These are phyloP conservation scores for Chlorella sp. DNA, from an alignment of 139 green algal species.

Conservation along the genomic window DNA sequence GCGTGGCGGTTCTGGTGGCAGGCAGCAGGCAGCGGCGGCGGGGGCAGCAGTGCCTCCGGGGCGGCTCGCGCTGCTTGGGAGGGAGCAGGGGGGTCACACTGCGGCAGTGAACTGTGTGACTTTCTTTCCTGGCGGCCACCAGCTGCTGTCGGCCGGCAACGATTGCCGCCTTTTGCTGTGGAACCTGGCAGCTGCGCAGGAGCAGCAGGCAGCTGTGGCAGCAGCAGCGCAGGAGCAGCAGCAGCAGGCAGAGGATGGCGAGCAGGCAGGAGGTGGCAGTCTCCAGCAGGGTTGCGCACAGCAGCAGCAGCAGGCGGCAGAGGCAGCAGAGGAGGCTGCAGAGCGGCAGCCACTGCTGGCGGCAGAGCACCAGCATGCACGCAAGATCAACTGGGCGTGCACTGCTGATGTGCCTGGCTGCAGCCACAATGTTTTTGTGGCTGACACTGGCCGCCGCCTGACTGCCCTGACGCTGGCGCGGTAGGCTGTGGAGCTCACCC, in stretches of 20 bases:
- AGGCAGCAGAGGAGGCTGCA: background rate
- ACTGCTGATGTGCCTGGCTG: background rate
- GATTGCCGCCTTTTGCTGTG: slow-evolving; percentile 48
- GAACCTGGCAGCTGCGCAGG: slow-evolving; percentile 33
- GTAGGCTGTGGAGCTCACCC: background rate
- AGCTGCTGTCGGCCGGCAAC: slow-evolving; percentile 52
- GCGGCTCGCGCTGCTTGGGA: slow-evolving; percentile 25
- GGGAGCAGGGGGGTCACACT: slow-evolving; percentile 38
- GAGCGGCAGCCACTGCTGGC: background rate
- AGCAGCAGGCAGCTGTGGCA: background rate
- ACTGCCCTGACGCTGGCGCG: slow-evolving; percentile 2
- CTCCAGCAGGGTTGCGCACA: background rate
- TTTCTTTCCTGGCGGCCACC: slow-evolving; percentile 14
- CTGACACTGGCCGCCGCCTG: slow-evolving; percentile 6
- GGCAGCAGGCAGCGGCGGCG: background rate
- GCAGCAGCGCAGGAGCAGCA: slow-evolving; percentile 6
- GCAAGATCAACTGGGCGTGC: slow-evolving; percentile 50
- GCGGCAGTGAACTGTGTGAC: slow-evolving; percentile 40
- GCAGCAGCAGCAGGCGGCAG: background rate
- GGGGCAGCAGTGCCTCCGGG: background rate
- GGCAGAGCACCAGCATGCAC: slow-evolving; percentile 16
- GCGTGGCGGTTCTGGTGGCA: background rate
- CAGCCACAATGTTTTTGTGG: background rate
- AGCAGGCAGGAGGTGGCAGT: background rate
- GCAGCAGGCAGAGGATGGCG: background rate